Percentiles rank a stretch among this genome's conserved stretches.
Conservation (phyloP, 2,329 filamentous ascomycete genomes). For the Curvularia verruculosa region DNA sequence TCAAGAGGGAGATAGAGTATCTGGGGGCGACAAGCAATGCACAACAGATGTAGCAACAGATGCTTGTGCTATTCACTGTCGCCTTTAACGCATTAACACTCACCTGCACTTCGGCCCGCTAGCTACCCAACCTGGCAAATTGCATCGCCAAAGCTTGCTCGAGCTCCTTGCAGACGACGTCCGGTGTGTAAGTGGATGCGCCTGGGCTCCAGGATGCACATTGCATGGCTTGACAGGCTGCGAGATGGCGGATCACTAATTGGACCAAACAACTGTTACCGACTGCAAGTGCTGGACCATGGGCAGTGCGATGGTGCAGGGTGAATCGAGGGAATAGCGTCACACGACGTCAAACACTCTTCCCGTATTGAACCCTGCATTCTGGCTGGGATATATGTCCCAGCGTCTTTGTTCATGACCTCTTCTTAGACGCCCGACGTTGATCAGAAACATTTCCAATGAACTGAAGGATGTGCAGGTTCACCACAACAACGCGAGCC, state of each 20-base stretch:
- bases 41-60: constrained; percentile 18
- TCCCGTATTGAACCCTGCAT: constrained; percentile 39
- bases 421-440: constrained; percentile 3
- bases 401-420: constrained; percentile 20
- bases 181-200: constrained; percentile 38
- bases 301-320: constrained; percentile 32
- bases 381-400: constrained; percentile 16
- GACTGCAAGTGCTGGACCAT: constrained; percentile 26
- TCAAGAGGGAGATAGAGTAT: constrained; percentile 4
- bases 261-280: constrained; percentile 29
- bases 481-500: constrained; percentile 15
- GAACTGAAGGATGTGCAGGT: constrained; percentile 15
- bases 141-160: constrained; percentile 40
- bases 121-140: constrained; percentile 32
- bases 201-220: constrained; percentile 35
- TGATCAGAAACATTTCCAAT: constrained; percentile 27
- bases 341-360: constrained; percentile 44
- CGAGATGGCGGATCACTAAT: constrained; percentile 23
- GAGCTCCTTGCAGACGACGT: constrained; percentile 38
- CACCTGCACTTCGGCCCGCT: constrained; percentile 28
- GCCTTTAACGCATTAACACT: constrained; percentile 24
- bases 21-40: constrained; percentile 10
- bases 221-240: constrained; percentile 32
- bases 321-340: constrained; percentile 44
- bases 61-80: constrained; percentile 24